Evolutionary conservation across 176 grass and related monocot species (phyloP).

Genomic region (Typha latifolia): DNA sequence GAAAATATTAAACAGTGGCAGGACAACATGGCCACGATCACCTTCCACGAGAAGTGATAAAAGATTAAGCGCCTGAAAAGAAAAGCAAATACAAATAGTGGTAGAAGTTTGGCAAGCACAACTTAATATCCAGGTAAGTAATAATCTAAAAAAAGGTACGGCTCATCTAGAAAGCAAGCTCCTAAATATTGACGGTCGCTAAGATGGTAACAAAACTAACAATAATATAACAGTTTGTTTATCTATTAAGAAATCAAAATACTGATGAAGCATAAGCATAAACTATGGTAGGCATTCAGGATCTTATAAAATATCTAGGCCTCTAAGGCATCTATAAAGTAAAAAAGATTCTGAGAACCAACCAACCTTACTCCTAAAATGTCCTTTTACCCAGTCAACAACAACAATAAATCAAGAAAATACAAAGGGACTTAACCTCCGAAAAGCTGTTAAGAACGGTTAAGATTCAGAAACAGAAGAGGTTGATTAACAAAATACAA

Average conservation of each 20-base stretch:
- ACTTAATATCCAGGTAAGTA: background rate
- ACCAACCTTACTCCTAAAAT: no score
- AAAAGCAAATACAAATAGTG: slow-evolving; percentile 23
- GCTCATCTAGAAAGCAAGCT: background rate
- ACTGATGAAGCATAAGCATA: background rate
- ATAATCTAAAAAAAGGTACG: background rate
- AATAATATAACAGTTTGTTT: background rate
- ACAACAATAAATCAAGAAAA: background rate
- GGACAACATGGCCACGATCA: slow-evolving; percentile 18
- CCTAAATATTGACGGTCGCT: background rate
- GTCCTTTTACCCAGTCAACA: no score
- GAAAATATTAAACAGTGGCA: slow-evolving; percentile 77
- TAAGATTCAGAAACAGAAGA: background rate
- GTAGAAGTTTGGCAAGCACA: no score
- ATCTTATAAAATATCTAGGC: no score
- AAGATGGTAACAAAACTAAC: background rate
- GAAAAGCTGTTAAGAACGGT: background rate
- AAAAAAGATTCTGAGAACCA: no score
- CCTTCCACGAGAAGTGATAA: slow-evolving; percentile 52
- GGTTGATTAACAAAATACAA: background rate
- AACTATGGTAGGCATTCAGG: no score
- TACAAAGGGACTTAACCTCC: background rate
- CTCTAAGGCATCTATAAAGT: no score
- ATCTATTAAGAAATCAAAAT: background rate
- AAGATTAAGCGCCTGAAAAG: slow-evolving; percentile 51